Base-by-base conservation (phyloP, 2,329 filamentous ascomycete species). In the Pseudocercospora macadamiae region DNA sequence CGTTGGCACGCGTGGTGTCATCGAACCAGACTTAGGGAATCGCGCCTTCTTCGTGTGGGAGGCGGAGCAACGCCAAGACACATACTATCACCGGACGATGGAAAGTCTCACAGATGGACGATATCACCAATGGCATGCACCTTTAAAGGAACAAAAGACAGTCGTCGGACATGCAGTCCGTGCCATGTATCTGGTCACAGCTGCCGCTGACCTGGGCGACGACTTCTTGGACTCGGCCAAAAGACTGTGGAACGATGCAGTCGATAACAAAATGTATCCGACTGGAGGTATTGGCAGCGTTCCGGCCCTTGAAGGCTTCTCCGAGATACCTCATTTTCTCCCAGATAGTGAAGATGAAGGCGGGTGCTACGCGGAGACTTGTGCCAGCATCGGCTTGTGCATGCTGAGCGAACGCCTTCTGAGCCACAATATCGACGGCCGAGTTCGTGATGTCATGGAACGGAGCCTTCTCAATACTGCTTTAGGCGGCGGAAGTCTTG, bases 151-250 rank as follows among this genome's bases (percentile, higher is more conserved):
- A 30, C 52, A 54, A 32, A 19, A 47, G 23, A 45, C 52, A 8
- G 32, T 54, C 3, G 14, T 45, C 18, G 52, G 52, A 10, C 52
- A 54, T 32, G 36, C 52, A 19, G 52, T 54, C 12, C 52, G 52
- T n/a, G 39, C 52, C 21, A 54, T 54, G 52, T 54, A 54, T 47
- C 37, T 54, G 37, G 21, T 54, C 39, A 54, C 52, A 7, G 52
- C 52, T 26, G 52, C 39, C 19, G 52, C 52, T 12, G 52, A 54
- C 34, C 36, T 54, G 7, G 39, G 52, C n/a, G 52, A 54, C 1
- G 28, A 47, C 39, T 47, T 54, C 25, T 45, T 54, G 16, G 16
- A 32, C 52, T 47, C 37, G 3, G 37, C 36, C 8, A 23, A 25
- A 8, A 54, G 37, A 32, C 39, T 54, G n/a, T 54, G 52, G 52